phyloP scores from a whole-genome alignment of 129 eudicot species.

The Flaveria linearis region DNA sequence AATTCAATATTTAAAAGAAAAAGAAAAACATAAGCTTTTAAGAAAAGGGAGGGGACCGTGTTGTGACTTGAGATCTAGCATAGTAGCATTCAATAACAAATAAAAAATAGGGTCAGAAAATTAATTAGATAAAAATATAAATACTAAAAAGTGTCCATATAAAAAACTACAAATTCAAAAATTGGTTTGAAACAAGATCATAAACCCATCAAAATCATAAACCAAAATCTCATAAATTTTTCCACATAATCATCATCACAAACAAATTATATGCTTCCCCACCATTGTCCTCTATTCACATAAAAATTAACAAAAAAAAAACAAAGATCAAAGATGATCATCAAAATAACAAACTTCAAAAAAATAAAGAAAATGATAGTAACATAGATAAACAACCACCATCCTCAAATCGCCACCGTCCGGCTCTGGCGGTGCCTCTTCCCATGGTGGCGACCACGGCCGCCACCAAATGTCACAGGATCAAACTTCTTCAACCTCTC shows the following conservation, averaged over 20 bases:
- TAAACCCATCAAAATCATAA: not conserved
- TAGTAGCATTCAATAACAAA: not conserved
- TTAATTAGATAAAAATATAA: no score
- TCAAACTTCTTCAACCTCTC: constrained; percentile 63
- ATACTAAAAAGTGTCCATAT: no score
- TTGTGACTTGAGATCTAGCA: not conserved
- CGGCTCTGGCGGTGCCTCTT: constrained; percentile 53
- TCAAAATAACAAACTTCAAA: constrained; percentile 21
- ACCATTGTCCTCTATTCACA: constrained; percentile 34
- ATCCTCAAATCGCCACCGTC: constrained; percentile 43
- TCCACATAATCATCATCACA: constrained; percentile 30
- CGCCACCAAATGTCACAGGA: constrained; percentile 77
- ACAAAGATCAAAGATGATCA: constrained; percentile 26
- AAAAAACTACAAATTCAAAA: not conserved
- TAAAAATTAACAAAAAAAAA: constrained; percentile 31
- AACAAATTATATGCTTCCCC: constrained; percentile 30
- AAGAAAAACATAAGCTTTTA: no score
- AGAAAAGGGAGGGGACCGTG: no score
- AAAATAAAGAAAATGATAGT: constrained; percentile 20
- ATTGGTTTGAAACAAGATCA: not conserved
- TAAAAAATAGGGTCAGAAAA: not conserved
- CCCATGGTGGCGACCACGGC: constrained; percentile 51
- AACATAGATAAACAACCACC: constrained; percentile 12
- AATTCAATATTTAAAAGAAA: no score
- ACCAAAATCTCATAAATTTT: constrained; percentile 22